Base-by-base conservation (phyloP, 1,139 yeast genomes). In the Saccharomyces hybrid region DNA sequence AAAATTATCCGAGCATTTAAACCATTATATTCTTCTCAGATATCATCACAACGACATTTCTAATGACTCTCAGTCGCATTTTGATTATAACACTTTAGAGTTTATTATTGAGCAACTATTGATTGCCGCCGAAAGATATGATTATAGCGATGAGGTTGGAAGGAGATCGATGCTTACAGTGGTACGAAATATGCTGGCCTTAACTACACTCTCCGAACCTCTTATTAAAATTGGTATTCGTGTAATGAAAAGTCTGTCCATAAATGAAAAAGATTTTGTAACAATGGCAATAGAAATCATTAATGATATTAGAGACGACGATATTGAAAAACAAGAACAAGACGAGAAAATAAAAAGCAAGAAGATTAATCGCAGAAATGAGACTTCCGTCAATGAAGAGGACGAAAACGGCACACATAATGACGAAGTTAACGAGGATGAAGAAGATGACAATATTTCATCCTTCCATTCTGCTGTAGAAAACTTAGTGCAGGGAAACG, bases 131-230 rank as follows among this genome's bases (percentile, higher is more conserved):
- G 79, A 79, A 48, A 81, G 81, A 44, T 87, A 85, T 65, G 99
- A 93, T 67, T 89, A 82, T 64, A 85, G 91, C 60, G 99, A 93
- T 71, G 97, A 91, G 68, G 81, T 88, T 51, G 97, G 98, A 5
- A 81, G 98, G 65, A 79, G 96, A 66, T 82, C 84, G 51, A 85
- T 89, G 83, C 72, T 89, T 48, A 85, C 83, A 53, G 79, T 86
- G 4, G 77, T 90, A 16, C 80, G 96, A 70, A 75, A 81, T 31
- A 74, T 84, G 11, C 71, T 85, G 55, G 74, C 82, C 0, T 76
- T 79, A 51, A 76, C 78, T 20, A 47, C 53, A 6, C 71, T 88
- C 27, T 67, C 77, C 4, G 88, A 84, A 49, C 68, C 74, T 2
- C 71, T 87, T 20, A 77, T 85, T 31, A 77, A 80, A 28, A 75